Conservation (phyloP, 208 protist species). For the Trypanosoma cruzi region DNA sequence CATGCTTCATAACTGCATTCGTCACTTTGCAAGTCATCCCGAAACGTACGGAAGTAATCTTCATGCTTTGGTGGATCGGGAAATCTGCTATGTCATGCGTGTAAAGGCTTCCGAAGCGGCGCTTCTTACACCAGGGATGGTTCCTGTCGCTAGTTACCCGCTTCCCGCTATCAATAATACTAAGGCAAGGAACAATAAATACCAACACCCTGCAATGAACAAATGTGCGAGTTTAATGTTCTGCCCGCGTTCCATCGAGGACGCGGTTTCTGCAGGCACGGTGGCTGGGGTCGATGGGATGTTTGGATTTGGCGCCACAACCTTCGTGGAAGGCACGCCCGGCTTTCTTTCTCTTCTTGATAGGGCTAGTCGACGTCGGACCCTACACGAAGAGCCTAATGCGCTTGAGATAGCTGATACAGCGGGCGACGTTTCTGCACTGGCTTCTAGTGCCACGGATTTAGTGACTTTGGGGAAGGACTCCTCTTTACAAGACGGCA, state of each 20-base stretch:
- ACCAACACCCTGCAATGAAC: constrained; percentile 12
- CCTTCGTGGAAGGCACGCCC: constrained; percentile 21
- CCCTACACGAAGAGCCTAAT: neutral
- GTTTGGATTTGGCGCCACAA: constrained; percentile 30
- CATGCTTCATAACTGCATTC: constrained; percentile 74
- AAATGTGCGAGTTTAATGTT: constrained; percentile 27
- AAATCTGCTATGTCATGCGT: constrained; percentile 81
- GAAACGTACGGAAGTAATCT: constrained; percentile 81
- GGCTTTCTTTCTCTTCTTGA: constrained; percentile 30
- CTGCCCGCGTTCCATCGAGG: constrained; percentile 21
- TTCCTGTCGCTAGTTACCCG: constrained; percentile 12
- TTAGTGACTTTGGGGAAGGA: neutral
- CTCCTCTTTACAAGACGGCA: neutral
- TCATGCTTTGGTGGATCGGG: constrained; percentile 60
- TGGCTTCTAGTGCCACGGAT: neutral
- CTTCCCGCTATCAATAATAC: constrained; percentile 20
- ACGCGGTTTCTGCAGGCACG: constrained; percentile 10
- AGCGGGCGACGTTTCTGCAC: neutral
- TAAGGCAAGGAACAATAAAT: neutral
- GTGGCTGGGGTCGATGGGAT: constrained; percentile 18
- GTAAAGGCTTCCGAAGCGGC: constrained; percentile 73
- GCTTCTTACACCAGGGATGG: constrained; percentile 26
- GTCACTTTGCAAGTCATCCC: constrained; percentile 73
- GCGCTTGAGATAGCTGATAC: constrained; percentile 2
- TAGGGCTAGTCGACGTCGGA: constrained; percentile 5